Conservation (phyloP, 495 filamentous ascomycete genomes). For the Penicillium cosmopolitanum region DNA sequence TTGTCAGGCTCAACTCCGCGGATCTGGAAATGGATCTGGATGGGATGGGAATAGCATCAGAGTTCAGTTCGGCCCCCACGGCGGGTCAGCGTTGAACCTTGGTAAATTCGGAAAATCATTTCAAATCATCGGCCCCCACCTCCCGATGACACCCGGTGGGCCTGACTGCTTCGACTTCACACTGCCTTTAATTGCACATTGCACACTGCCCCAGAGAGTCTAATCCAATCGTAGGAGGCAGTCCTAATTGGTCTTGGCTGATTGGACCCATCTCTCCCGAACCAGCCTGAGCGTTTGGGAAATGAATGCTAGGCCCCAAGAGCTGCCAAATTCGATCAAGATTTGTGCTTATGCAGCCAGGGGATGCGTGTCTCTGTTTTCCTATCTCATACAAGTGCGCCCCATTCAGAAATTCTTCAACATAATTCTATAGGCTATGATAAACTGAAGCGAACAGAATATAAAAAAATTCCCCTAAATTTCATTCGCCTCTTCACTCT, state of each 20-base stretch:
- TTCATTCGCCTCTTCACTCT: constrained; percentile 10
- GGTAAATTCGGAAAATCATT: not conserved
- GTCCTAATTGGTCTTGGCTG: not conserved
- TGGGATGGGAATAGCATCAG: too few species aligned
- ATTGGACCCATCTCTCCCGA: not conserved
- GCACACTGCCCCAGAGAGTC: not conserved
- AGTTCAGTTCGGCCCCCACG: not conserved
- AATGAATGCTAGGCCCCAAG: not conserved
- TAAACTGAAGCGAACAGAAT: not conserved
- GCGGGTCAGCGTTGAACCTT: not conserved
- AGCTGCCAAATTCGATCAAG: constrained; percentile 5
- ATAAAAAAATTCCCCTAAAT: not conserved
- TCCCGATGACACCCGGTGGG: too few species aligned
- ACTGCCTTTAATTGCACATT: too few species aligned
- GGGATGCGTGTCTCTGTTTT: not conserved
- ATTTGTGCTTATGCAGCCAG: not conserved
- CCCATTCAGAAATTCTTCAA: not conserved
- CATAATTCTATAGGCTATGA: not conserved
- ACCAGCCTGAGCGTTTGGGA: too few species aligned
- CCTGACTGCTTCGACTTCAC: too few species aligned
- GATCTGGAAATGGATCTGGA: too few species aligned
- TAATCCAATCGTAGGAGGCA: not conserved
- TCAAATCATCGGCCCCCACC: not conserved
- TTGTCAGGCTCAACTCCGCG: too few species aligned
- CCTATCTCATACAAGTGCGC: constrained; percentile 6